These are phyloP conservation scores for Aspergillus persii DNA, from an alignment of 2,329 filamentous ascomycete genomes.

Conservation along the genomic window DNA sequence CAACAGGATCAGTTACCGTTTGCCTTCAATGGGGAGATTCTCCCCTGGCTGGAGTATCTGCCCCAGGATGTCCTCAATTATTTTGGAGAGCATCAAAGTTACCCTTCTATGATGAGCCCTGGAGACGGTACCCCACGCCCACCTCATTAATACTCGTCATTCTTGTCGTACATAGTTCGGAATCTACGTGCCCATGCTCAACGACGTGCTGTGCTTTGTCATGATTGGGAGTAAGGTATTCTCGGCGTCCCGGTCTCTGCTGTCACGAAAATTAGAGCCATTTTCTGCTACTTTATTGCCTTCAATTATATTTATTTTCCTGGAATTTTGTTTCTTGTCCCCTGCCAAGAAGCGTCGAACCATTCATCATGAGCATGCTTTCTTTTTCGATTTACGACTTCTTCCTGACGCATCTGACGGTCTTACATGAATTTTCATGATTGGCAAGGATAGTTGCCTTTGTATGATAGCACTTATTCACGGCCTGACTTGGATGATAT, in stretches of 20 bases:
- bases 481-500: background rate
- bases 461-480: background rate
- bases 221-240: conserved; percentile 6
- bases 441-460: background rate
- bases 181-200: conserved; percentile 11
- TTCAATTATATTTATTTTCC: background rate
- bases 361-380: background rate
- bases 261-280: conserved; percentile 12
- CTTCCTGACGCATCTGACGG: background rate
- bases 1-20: conserved; percentile 41
- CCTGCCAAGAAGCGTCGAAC: background rate
- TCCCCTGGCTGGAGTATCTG: conserved; percentile 73
- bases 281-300: background rate
- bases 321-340: background rate
- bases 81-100: conserved; percentile 43
- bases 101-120: conserved; percentile 29
- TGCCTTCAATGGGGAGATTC: conserved; percentile 56
- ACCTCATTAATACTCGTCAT: conserved; percentile 16
- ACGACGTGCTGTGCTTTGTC: conserved; percentile 6
- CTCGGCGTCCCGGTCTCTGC: conserved; percentile 10
- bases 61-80: conserved; percentile 64
- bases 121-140: conserved; percentile 23
- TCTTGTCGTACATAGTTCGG: conserved; percentile 1
- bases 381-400: background rate
- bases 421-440: background rate